A percentile compares a stretch with the other conserved stretches of the same genome.
phyloP scores from a whole-genome alignment of 2,329 filamentous ascomycete species.

The Aspergillus sp. region DNA sequence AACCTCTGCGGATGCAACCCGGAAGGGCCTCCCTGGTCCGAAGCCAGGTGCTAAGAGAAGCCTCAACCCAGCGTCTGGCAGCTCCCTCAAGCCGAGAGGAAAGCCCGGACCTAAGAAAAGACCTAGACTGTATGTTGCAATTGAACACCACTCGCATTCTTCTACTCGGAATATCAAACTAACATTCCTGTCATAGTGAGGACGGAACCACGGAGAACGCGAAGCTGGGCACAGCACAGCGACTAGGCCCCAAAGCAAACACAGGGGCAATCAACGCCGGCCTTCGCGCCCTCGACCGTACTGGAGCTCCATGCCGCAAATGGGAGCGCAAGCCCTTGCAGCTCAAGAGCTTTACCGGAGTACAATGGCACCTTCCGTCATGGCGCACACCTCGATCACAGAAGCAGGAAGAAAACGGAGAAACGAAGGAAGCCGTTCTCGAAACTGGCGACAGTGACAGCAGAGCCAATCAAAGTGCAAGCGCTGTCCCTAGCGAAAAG shows the following conservation, averaged over 20 bases:
- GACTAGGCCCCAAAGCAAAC: constrained; percentile 94
- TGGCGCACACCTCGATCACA: constrained; percentile 64
- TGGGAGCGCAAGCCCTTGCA: constrained; percentile 82
- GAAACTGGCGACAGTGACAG: constrained; percentile 56
- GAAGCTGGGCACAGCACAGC: constrained; percentile 55
- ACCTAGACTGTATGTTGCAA: constrained; percentile 74
- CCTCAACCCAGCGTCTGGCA: constrained; percentile 56
- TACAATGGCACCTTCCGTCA: constrained; percentile 75
- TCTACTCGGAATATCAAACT: background rate
- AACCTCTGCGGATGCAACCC: constrained; percentile 49
- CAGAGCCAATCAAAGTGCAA: constrained; percentile 57
- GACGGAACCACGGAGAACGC: constrained; percentile 50
- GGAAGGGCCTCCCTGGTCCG: constrained; percentile 72
- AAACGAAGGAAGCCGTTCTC: constrained; percentile 55
- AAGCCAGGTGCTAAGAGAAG: constrained; percentile 64
- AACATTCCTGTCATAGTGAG: constrained; percentile 40
- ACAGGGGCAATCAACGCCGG: constrained; percentile 96
- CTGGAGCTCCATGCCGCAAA: constrained; percentile 85
- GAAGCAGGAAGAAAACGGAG: constrained; percentile 59
- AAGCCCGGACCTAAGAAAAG: constrained; percentile 98
- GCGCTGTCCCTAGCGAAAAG: constrained; percentile 60
- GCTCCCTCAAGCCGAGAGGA: constrained; percentile 67
- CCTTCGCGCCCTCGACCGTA: constrained; percentile 87
- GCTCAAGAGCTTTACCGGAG: constrained; percentile 90
- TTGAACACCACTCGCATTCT: background rate